Evolutionary conservation across 257 asterid genomes (phyloP), one percentile per base, ranked within the genome.

Genomic region (Cordia subcordata): DNA sequence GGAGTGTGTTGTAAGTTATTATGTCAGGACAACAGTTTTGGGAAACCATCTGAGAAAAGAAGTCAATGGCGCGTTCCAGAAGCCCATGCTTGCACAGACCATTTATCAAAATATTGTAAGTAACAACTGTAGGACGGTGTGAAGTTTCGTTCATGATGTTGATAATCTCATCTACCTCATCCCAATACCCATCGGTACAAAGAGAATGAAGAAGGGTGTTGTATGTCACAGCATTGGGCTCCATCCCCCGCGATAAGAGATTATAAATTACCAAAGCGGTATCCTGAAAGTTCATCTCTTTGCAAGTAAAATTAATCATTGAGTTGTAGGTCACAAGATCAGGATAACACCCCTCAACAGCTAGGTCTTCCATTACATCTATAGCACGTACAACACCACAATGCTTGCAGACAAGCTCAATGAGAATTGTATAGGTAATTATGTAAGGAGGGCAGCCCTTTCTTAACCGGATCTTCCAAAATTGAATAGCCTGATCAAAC

Each of bases 401-500:
- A 57, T 85, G 71, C 58, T 67, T 76, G 69, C 82, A 85, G 10
- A 87, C 85, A 22, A 77, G 68, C 73, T 80, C 91, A 16, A 90
- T 53, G 53, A 90, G 90, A 68, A 90, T 76, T 13, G 94, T 87
- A 66, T 73, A 83, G 23, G 91, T 87, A 63, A 87, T 63, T 20
- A 81, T 66, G 59, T 80, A 87, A 46, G 95, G 98, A 73, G 91
- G 90, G 65, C 90, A 87, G 57, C 98, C 96, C 64, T 80, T 85
- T 69, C 84, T 81, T 40, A 90, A 70, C 72, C 74, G 95, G 47
- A 81, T 85, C 68, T 81, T 88, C 98, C 96, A 90, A 42, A 90
- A 85, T 49, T 63, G 68, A 64, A 85, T 67, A 55, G 89, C 98
- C 63, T 77, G 83, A 53, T 77, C 91, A 61, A 69, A 78, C 77